Percentiles rank a stretch among this genome's conserved stretches.
phyloP scores from a whole-genome alignment of 75 land plant genomes.

The Chamaecyparis obtusa region DNA sequence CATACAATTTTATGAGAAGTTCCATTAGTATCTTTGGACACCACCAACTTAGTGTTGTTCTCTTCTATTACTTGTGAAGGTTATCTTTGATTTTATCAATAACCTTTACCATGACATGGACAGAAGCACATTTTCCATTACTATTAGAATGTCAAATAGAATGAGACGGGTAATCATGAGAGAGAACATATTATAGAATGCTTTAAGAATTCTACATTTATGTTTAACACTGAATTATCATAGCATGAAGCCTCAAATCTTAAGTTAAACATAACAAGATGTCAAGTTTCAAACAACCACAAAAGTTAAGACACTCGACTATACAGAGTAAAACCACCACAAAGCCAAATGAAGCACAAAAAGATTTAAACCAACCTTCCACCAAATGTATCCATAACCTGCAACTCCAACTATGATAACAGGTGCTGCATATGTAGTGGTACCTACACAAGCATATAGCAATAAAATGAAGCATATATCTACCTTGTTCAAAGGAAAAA shows the following conservation, averaged over 20 bases:
- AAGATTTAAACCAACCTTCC: slow-evolving; percentile 56
- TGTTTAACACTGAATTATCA: background rate
- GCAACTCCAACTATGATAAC: slow-evolving; percentile 53
- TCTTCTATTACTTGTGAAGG: too few species aligned
- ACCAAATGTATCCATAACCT: slow-evolving; percentile 83
- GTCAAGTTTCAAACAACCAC: background rate
- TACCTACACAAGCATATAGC: slow-evolving; percentile 33
- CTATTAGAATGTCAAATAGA: background rate
- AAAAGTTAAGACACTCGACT: background rate
- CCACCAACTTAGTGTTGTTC: too few species aligned
- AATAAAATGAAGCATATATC: background rate
- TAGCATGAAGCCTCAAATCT: background rate
- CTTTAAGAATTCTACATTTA: background rate
- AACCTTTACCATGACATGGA: background rate
- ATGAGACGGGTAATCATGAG: background rate
- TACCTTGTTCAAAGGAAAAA: background rate
- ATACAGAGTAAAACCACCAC: background rate
- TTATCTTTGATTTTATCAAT: too few species aligned
- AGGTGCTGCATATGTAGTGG: slow-evolving; percentile 39
- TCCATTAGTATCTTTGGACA: too few species aligned
- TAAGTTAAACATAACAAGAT: background rate
- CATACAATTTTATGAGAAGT: too few species aligned
- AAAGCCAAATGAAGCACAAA: background rate
- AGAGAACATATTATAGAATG: background rate
- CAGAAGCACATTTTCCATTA: background rate